Conservation (phyloP, 495 filamentous ascomycete genomes). For the Trichoderma gamsii region DNA sequence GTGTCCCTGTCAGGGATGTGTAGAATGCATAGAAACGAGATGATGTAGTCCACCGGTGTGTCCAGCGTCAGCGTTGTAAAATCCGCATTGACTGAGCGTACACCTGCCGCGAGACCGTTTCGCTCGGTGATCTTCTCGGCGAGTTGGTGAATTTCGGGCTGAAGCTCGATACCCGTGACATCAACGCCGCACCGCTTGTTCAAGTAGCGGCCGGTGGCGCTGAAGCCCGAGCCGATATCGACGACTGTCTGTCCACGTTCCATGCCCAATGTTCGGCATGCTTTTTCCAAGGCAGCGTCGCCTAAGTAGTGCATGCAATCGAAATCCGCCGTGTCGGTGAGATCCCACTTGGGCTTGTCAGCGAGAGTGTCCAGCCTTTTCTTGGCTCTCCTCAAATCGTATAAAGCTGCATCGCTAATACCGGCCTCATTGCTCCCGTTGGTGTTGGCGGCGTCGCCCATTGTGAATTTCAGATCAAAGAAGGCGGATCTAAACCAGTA, state of each 20-base stretch:
- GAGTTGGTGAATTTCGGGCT: slow-evolving; percentile 18
- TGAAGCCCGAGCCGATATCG: slow-evolving; percentile 18
- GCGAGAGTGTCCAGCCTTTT: slow-evolving; percentile 10
- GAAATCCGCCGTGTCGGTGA: slow-evolving; percentile 17
- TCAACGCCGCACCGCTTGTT: slow-evolving; percentile 14
- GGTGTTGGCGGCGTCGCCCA: neutral
- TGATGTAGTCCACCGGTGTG: slow-evolving; percentile 12
- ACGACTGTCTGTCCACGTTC: slow-evolving; percentile 14
- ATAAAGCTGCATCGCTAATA: slow-evolving; percentile 12
- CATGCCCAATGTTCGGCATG: neutral
- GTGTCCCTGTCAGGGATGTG: slow-evolving; percentile 16
- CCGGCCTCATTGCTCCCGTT: neutral
- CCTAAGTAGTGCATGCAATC: slow-evolving; percentile 21
- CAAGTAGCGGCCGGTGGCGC: slow-evolving; percentile 19
- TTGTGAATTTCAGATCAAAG: neutral
- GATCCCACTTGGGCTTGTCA: slow-evolving; percentile 17
- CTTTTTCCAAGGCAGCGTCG: slow-evolving; percentile 16
- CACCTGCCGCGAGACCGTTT: slow-evolving; percentile 9
- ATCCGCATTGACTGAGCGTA: slow-evolving; percentile 17
- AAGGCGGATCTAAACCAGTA: neutral
- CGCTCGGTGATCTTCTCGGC: slow-evolving; percentile 17
- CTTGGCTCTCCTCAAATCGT: slow-evolving; percentile 15
- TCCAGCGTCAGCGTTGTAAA: slow-evolving; percentile 8
- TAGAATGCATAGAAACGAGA: slow-evolving; percentile 19
- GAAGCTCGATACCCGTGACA: slow-evolving; percentile 18